Conservation (phyloP, 2,329 filamentous ascomycete genomes). For the Microdochium nivale region DNA sequence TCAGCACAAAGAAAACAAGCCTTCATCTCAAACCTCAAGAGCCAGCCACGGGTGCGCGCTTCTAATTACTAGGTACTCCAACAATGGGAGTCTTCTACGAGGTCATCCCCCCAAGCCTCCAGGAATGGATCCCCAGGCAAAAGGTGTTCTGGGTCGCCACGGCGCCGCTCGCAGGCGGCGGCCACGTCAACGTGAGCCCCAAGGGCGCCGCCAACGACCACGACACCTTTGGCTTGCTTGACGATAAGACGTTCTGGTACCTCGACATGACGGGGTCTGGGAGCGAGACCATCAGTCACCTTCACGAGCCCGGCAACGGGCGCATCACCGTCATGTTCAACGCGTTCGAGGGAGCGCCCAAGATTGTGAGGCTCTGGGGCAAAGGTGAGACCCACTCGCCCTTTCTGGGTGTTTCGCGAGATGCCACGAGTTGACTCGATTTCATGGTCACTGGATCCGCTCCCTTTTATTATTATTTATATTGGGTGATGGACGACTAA, state of each 20-base stretch:
- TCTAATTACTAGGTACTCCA: background rate
- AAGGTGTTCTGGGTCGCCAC: conserved; percentile 70
- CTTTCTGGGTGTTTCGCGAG: too few relatives aligned
- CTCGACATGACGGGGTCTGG: conserved; percentile 69
- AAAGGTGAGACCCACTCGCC: conserved; percentile 15
- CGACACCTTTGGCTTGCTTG: conserved; percentile 20
- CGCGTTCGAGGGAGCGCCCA: conserved; percentile 27
- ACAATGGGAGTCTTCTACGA: conserved; percentile 19
- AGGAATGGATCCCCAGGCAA: conserved; percentile 56
- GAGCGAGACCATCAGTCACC: conserved; percentile 66
- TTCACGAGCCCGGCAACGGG: conserved; percentile 60
- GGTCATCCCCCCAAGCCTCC: conserved; percentile 29
- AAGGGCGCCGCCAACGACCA: conserved; percentile 49
- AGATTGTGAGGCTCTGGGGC: conserved; percentile 29
- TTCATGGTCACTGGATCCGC: too few relatives aligned
- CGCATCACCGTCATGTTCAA: conserved; percentile 68
- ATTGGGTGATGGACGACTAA: too few relatives aligned
- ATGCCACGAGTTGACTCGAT: too few relatives aligned
- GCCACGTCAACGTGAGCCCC: conserved; percentile 68
- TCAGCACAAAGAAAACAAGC: too few relatives aligned
- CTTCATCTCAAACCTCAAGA: too few relatives aligned
- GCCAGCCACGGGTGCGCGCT: too few relatives aligned
- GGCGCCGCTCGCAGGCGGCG: conserved; percentile 53
- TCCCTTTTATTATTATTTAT: too few relatives aligned
- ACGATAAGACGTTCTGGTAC: conserved; percentile 38